Base-by-base conservation (phyloP, 306 rosid genomes). In the Clitoria ternatea region DNA sequence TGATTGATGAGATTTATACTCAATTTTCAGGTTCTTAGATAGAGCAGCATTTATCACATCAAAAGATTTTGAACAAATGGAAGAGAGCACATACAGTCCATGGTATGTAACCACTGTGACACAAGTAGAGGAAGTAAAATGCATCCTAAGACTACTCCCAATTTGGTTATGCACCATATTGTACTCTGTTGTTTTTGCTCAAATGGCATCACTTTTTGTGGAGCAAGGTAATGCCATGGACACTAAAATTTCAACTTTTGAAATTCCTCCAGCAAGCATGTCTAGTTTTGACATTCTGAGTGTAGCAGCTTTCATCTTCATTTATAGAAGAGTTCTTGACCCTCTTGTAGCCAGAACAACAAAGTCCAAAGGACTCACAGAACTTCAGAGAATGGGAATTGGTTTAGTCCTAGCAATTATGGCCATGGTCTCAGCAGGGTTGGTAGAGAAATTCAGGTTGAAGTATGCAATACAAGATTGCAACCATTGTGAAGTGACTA, bases 261-360 rank as follows among this genome's bases (percentile, higher is more conserved):
- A 86, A 55, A 71, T 90, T 54, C 97, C 96, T 14, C 97, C 96
- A 0, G 97, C 97, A 59, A 85, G 96, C 85, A 91, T 91, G 97
- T 88, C 97, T 5, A 56, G 88, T 73, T 91, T 91, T 9, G 97
- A 91, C 80, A 91, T 91, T 17, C 85, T 86, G 30, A 88, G 96
- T 7, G 97, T 91, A 1, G 90, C 87, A 0, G 54, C 78, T 20
- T 82, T 88, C 81, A 88, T 88, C 70, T 88, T 88, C 88, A 52
- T 88, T 3, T 88, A 81, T 39, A 42, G 92, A 18, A 73, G 89
- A 42, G 74, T 85, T 12, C 77, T 91, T 0, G 86, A 80, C 26
- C 97, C 97, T 4, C 17, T 85, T 0, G 13, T 67, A 3, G 75
- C 82, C 6, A 55, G 45, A 23, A 74, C 54, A 1, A 75, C 63